phyloP scores from a whole-genome alignment of 1,139 yeast species.

The Pichia sp. region DNA sequence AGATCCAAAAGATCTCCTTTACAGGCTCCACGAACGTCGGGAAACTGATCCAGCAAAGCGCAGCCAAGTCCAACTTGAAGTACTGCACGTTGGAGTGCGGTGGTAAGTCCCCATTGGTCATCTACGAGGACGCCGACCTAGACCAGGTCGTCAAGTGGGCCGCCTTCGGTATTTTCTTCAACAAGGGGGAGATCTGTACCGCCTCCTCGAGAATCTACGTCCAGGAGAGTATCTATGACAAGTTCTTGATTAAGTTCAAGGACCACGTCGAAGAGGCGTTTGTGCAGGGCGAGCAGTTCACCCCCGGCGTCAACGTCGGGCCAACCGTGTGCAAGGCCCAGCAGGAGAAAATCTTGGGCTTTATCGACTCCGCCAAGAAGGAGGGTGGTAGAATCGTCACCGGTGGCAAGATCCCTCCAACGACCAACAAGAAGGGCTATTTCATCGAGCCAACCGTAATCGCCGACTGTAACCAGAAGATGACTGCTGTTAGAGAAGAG shows the following conservation, averaged over 20 bases:
- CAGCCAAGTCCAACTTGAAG: conserved; percentile 45
- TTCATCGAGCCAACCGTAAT: conserved; percentile 52
- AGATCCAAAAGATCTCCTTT: conserved; percentile 50
- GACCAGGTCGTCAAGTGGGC: conserved; percentile 62
- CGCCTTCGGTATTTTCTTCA: conserved; percentile 52
- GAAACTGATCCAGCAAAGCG: conserved; percentile 49
- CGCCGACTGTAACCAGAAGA: conserved; percentile 47
- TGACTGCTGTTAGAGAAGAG: conserved; percentile 55
- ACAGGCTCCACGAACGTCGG: conserved; percentile 59
- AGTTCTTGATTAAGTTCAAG: conserved; percentile 47
- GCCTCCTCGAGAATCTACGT: conserved; percentile 54
- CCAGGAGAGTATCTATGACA: conserved; percentile 37
- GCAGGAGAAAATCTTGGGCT: conserved; percentile 46
- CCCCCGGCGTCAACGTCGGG: conserved; percentile 57
- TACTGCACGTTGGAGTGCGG: conserved; percentile 67
- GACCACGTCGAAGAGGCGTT: conserved; percentile 45
- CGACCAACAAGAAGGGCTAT: conserved; percentile 35
- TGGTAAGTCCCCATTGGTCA: conserved; percentile 55
- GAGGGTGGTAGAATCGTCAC: conserved; percentile 53
- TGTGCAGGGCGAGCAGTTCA: conserved; percentile 57
- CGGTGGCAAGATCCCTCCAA: conserved; percentile 42
- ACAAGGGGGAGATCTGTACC: conserved; percentile 58
- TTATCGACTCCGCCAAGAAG: conserved; percentile 48
- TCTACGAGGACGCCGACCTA: conserved; percentile 53
- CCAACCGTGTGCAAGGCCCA: conserved; percentile 72